These are phyloP conservation scores for Aspergillus fructus DNA, from an alignment of 2,329 filamentous ascomycete genomes.

Conservation along the genomic window DNA sequence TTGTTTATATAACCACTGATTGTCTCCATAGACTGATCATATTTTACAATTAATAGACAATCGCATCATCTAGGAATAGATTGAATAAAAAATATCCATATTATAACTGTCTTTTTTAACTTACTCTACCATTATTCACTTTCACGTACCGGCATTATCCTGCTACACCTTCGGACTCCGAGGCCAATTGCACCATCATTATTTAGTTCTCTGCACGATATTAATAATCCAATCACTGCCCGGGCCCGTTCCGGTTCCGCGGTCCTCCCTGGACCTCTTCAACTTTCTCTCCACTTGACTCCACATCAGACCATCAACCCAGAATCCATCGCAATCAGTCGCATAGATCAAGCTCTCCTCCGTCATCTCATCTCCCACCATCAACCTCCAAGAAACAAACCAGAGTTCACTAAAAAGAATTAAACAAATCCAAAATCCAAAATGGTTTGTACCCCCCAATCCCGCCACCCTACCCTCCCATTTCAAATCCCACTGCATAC, in stretches of 20 bases:
- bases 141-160: neutral
- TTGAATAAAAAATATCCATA: neutral
- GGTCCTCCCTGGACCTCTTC: neutral
- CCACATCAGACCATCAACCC: constrained; percentile 3
- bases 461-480: neutral
- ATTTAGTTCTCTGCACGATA: neutral
- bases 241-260: neutral
- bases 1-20: neutral
- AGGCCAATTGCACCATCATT: neutral
- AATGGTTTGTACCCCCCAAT: constrained; percentile 19
- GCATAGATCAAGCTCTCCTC: neutral
- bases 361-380: no score
- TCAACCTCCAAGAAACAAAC: neutral
- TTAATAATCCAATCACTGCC: constrained; percentile 1
- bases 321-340: neutral
- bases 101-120: no score
- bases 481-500: neutral
- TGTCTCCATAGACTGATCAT: neutral
- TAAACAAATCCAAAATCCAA: constrained; percentile 4
- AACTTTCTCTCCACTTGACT: neutral
- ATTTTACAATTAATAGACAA: neutral
- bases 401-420: neutral
- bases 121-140: neutral
- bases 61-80: neutral
- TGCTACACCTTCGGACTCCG: neutral